Percentiles rank a stretch among this genome's conserved stretches.
Evolutionary conservation across 352 stramenopile genomes (phyloP).

Genomic region (Sclerospora graminicola): DNA sequence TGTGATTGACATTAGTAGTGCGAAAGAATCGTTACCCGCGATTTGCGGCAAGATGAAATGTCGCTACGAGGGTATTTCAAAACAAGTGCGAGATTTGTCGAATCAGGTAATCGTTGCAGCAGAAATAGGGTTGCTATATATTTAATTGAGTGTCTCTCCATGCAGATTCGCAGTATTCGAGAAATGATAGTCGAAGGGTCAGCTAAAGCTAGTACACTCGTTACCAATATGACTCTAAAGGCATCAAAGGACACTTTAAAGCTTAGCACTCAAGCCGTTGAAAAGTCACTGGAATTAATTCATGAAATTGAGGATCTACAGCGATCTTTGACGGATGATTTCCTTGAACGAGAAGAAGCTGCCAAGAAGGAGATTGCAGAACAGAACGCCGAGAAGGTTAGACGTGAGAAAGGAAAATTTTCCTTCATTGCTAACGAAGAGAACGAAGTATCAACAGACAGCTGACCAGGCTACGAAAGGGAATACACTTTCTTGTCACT

Average conservation of each 20-base stretch:
- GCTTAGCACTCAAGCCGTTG: conserved; percentile 40
- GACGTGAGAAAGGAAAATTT: not conserved
- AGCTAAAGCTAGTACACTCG: conserved; percentile 15
- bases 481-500: conserved; percentile 26
- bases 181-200: conserved; percentile 12
- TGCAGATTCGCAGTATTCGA: conserved; percentile 22
- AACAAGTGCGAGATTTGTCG: conserved; percentile 37
- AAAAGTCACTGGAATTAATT: conserved; percentile 47
- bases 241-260: conserved; percentile 44
- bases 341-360: conserved; percentile 17
- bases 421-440: too few species aligned
- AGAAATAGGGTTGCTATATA: not conserved
- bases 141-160: conserved; percentile 1
- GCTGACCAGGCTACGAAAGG: conserved; percentile 45
- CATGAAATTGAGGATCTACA: conserved; percentile 37
- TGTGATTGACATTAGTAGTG: conserved; percentile 55
- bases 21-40: conserved; percentile 37
- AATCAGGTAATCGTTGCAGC: conserved; percentile 25
- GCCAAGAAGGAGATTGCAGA: conserved; percentile 15
- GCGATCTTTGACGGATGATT: conserved; percentile 12
- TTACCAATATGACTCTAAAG: conserved; percentile 43
- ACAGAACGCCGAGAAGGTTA: conserved; percentile 13
- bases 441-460: not conserved
- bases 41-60: conserved; percentile 72
- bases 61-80: conserved; percentile 38